Percentiles rank a stretch among this genome's conserved stretches.
phyloP scores from a whole-genome alignment of 2,329 filamentous ascomycete species.

The Beauveria sp. region DNA sequence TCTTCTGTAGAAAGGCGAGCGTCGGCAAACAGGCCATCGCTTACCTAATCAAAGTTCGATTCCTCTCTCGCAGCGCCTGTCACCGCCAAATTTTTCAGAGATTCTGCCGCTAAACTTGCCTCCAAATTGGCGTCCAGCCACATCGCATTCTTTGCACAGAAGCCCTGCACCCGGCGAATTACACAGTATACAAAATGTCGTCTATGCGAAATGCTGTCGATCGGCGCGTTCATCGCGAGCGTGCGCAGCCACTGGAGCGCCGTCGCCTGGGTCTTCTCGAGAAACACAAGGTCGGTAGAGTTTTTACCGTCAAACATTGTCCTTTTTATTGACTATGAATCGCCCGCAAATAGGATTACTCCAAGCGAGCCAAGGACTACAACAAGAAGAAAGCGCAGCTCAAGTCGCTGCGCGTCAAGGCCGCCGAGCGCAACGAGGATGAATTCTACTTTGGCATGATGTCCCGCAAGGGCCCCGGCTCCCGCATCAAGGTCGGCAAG shows the following conservation, averaged over 20 bases:
- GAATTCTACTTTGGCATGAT: slow-evolving; percentile 69
- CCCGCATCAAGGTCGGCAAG: slow-evolving; percentile 40
- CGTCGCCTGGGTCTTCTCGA: slow-evolving; percentile 85
- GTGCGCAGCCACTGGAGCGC: slow-evolving; percentile 77
- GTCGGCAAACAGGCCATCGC: too few relatives aligned
- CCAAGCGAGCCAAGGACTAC: slow-evolving; percentile 57
- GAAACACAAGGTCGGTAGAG: slow-evolving; percentile 69
- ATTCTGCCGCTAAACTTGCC: slow-evolving; percentile 24
- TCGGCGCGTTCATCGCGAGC: slow-evolving; percentile 81
- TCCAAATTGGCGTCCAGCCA: slow-evolving; percentile 3
- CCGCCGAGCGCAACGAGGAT: slow-evolving; percentile 60
- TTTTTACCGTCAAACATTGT: neutral
- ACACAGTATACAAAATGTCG: slow-evolving; percentile 31
- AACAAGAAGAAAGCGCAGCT: slow-evolving; percentile 57
- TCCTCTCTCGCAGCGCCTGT: slow-evolving; percentile 10
- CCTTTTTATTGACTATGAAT: neutral
- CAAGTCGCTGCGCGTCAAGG: slow-evolving; percentile 52
- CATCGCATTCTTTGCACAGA: neutral
- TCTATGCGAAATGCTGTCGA: slow-evolving; percentile 60
- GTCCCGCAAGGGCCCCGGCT: slow-evolving; percentile 49
- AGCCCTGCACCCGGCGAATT: neutral
- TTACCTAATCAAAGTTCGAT: too few relatives aligned
- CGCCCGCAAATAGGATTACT: slow-evolving; percentile 44
- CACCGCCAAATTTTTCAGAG: slow-evolving; percentile 31
- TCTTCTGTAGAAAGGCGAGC: too few relatives aligned